Percentiles rank a stretch among this genome's conserved stretches.
phyloP scores from a whole-genome alignment of 2,329 filamentous ascomycete species.

The Xylaria sp. region DNA sequence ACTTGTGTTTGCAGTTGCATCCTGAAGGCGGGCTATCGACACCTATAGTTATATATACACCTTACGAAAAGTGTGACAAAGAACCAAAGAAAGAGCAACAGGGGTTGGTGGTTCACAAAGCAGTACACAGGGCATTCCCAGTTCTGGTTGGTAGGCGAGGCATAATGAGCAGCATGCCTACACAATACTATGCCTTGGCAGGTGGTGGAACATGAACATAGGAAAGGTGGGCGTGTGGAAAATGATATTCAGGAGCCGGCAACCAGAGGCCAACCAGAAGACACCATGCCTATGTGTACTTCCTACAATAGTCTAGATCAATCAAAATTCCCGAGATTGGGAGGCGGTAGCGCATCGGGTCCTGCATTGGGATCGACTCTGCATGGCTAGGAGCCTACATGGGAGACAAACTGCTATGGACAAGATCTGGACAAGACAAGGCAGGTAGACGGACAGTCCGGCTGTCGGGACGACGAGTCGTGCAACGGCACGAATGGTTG shows the following conservation, averaged over 20 bases:
- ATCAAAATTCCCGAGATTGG: not conserved
- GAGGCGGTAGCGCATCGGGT: not conserved
- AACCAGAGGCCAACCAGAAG: not conserved
- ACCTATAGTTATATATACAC: constrained; percentile 9
- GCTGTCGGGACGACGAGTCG: constrained; percentile 14
- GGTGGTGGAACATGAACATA: not conserved
- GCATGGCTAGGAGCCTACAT: constrained; percentile 2
- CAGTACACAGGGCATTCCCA: constrained; percentile 11
- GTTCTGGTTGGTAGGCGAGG: constrained; percentile 14
- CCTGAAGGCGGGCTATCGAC: not conserved
- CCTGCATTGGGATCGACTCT: constrained; percentile 11
- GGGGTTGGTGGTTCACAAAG: not conserved
- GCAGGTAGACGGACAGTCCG: not conserved
- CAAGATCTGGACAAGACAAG: not conserved
- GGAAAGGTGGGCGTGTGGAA: constrained; percentile 7
- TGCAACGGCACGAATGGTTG: not conserved
- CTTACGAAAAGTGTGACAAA: constrained; percentile 1
- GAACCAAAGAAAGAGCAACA: not conserved
- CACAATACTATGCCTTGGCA: not conserved
- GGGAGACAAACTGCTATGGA: no score
- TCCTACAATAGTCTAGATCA: not conserved
- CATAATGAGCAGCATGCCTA: not conserved
- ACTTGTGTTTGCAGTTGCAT: not conserved
- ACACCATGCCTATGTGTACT: no score
- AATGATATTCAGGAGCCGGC: constrained; percentile 11